Evolutionary conservation across 345 rosid species (phyloP), one percentile per base, ranked within the genome.

Genomic region (Brassica juncea): DNA sequence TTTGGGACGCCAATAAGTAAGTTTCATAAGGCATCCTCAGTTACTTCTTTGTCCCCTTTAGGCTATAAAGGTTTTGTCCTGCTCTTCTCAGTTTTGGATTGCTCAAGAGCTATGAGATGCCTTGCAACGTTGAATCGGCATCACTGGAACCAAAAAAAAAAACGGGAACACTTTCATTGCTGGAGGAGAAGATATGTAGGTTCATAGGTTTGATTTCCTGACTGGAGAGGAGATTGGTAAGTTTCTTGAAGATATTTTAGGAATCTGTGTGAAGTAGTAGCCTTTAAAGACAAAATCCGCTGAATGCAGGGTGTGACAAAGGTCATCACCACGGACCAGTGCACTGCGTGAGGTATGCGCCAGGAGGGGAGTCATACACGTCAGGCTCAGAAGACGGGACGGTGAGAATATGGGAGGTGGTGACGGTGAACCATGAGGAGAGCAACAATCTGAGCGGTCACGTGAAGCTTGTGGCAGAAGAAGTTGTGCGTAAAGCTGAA

Each of bases 341-440:
- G 42, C 98, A 96, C 68, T 96, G 97, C 9, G 85, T 93, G 64
- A 90, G 97, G 44, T 96, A 91, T 84, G 87, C 97, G 2, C 98
- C 98, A 4, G 99, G 88, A 66, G 99, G 98, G 60, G 97, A 91
- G 80, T 93, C 98, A 14, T 93, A 93, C 80, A 95, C 95, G 8
- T 93, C 99, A 2, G 99, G 99, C 47, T 96, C 99, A 0, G 99
- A 96, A 87, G 99, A 96, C 12, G 98, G 99, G 73, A 96, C 85
- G 0, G 84, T 86, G 70, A 78, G 90, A 84, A 88, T 87, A 82
- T 89, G 87, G 92, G 84, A 81, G 71, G 84, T 84, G 31, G 85
- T 82, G 6, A 84, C 84, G 14, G 70, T 32, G 77, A 82, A 62
- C 64, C 75, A 74, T 12, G 90, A 85, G 39, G 84, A 84, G 82